Conservation (phyloP, 192 early-diverging fungal species). For the Glomus cerebriforme region DNA sequence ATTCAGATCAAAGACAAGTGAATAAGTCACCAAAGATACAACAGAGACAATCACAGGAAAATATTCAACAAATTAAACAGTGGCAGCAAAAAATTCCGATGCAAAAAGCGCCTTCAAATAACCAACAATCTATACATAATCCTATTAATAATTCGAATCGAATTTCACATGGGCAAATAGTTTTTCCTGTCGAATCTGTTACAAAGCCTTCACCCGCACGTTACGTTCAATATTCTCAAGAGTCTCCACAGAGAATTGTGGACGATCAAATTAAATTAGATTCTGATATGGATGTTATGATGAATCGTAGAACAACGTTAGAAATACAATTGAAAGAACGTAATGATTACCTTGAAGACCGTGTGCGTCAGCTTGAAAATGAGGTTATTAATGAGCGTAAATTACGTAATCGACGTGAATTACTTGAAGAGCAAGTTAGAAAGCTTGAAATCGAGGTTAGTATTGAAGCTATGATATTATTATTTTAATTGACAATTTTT, state of each 20-base stretch:
- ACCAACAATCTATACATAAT: not conserved
- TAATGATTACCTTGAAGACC: slow-evolving; percentile 21
- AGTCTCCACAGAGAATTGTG: not conserved
- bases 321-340: slow-evolving; percentile 16
- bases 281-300: not conserved
- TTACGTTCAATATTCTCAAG: not conserved
- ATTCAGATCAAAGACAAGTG: not conserved
- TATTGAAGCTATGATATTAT: no score
- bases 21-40: not conserved
- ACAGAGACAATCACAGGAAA: not conserved
- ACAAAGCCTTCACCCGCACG: not conserved
- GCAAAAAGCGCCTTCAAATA: not conserved
- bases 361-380: slow-evolving; percentile 29
- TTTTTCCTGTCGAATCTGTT: not conserved
- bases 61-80: not conserved
- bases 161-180: not conserved
- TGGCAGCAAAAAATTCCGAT: not conserved
- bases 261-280: not conserved
- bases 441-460: slow-evolving; percentile 32
- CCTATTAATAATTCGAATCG: not conserved
- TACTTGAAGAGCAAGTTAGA: slow-evolving; percentile 8
- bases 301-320: not conserved
- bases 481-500: not conserved
- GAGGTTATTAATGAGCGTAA: slow-evolving; percentile 31
- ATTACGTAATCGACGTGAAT: slow-evolving; percentile 13